phyloP scores from a whole-genome alignment of 495 filamentous ascomycete genomes.

The Oleoguttula mirabilis region DNA sequence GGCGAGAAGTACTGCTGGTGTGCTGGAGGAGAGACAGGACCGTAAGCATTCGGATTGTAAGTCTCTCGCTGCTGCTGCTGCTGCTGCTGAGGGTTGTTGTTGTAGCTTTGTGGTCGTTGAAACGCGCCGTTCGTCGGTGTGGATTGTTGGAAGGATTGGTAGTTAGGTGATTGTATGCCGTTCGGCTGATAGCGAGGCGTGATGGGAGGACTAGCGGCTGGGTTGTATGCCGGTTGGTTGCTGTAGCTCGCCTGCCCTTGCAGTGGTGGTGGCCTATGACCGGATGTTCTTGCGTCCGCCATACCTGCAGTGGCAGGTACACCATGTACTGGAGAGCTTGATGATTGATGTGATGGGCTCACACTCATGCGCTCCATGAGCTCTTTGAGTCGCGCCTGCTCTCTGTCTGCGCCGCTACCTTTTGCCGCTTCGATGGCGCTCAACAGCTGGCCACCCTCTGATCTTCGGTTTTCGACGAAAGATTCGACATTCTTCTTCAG shows the following conservation, averaged over 20 bases:
- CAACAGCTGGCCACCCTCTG: constrained; percentile 82
- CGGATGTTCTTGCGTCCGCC: constrained; percentile 15
- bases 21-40: constrained; percentile 27
- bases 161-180: background rate
- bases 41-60: constrained; percentile 34
- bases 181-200: constrained; percentile 23
- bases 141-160: constrained; percentile 4
- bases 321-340: constrained; percentile 8
- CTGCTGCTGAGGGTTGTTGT: too few relatives aligned
- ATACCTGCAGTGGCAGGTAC: background rate
- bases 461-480: constrained; percentile 86
- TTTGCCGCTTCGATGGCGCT: constrained; percentile 75
- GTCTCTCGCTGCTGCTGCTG: constrained; percentile 24
- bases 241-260: constrained; percentile 28
- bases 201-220: constrained; percentile 27
- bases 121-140: constrained; percentile 18
- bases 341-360: constrained; percentile 13
- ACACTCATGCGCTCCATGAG: constrained; percentile 88
- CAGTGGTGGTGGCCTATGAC: constrained; percentile 33
- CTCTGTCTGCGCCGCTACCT: constrained; percentile 65
- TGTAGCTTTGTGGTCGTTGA: constrained; percentile 22
- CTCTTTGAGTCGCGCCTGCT: constrained; percentile 72
- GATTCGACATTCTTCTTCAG: constrained; percentile 94
- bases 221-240: constrained; percentile 24
- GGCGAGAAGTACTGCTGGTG: constrained; percentile 26